Conservation (phyloP, 2,329 filamentous ascomycete genomes). For the Stenocarpella maydis region DNA sequence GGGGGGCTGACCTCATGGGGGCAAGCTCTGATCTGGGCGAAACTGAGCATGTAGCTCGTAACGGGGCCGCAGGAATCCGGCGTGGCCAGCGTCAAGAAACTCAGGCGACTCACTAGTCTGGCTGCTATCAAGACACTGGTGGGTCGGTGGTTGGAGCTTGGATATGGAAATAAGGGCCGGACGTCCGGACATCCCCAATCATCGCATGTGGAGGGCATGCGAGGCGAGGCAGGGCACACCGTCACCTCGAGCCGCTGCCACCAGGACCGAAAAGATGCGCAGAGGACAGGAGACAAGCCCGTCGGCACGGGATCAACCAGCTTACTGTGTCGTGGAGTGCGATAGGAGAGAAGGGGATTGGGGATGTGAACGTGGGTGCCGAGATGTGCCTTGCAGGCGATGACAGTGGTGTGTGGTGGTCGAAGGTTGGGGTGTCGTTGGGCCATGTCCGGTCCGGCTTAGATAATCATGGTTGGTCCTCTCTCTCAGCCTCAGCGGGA, state of each 20-base stretch:
- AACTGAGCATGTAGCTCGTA: conserved; percentile 11
- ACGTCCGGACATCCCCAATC: conserved; percentile 36
- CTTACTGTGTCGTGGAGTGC: conserved; percentile 18
- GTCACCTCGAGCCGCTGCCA: conserved; percentile 11
- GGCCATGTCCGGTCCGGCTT: conserved; percentile 20
- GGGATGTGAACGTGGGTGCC: neutral
- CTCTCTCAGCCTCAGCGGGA: conserved; percentile 23
- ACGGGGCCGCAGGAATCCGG: neutral
- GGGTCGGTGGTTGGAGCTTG: conserved; percentile 26
- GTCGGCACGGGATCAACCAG: conserved; percentile 16
- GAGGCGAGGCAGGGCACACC: conserved; percentile 26
- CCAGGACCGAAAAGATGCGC: neutral
- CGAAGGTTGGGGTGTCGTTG: conserved; percentile 35
- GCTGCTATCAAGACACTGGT: conserved; percentile 24
- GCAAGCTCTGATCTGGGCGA: conserved; percentile 21
- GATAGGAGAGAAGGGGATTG: neutral
- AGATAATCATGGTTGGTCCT: conserved; percentile 23
- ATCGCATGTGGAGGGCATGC: conserved; percentile 25
- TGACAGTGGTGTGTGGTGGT: neutral
- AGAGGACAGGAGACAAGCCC: conserved; percentile 5
- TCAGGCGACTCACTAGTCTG: conserved; percentile 19
- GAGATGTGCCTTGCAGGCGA: conserved; percentile 18
- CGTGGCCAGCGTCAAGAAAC: conserved; percentile 20
- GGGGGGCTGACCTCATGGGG: conserved; percentile 14
- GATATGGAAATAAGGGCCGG: conserved; percentile 21